These are phyloP conservation scores for Leishmania tarentolae DNA, from an alignment of 208 protist genomes.

Conservation along the genomic window DNA sequence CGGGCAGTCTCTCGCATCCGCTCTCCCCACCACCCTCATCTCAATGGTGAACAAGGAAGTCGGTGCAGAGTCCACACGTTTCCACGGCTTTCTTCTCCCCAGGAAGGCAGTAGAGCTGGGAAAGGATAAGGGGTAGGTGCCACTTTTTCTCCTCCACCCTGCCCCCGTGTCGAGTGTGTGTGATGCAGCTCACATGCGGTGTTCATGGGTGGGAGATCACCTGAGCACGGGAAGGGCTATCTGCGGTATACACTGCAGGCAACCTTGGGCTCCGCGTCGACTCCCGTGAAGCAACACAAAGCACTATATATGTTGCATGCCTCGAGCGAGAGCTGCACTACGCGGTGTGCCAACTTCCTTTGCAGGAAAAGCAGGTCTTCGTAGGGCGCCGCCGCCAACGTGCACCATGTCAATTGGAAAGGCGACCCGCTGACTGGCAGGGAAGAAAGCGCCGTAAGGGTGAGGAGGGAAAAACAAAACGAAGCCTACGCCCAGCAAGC, in stretches of 20 bases:
- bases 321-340: slow-evolving; percentile 16
- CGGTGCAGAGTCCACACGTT: not conserved
- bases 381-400: not conserved
- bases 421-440: not conserved
- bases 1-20: not conserved
- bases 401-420: not conserved
- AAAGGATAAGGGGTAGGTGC: not conserved
- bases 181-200: slow-evolving; percentile 35
- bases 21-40: not conserved
- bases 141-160: not conserved
- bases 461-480: not conserved
- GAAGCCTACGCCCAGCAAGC: not conserved
- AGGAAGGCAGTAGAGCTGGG: not conserved
- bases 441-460: not conserved
- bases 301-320: not conserved
- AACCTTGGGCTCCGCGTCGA: not conserved
- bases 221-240: slow-evolving; percentile 20
- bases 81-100: not conserved
- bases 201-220: slow-evolving; percentile 55
- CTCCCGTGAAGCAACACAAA: not conserved
- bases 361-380: not conserved
- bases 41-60: not conserved
- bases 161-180: slow-evolving; percentile 22
- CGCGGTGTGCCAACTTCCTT: slow-evolving; percentile 4
- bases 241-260: not conserved